Evolutionary conservation across 2,329 filamentous ascomycete genomes (phyloP).

Genomic region (Didymella arachidicola): DNA sequence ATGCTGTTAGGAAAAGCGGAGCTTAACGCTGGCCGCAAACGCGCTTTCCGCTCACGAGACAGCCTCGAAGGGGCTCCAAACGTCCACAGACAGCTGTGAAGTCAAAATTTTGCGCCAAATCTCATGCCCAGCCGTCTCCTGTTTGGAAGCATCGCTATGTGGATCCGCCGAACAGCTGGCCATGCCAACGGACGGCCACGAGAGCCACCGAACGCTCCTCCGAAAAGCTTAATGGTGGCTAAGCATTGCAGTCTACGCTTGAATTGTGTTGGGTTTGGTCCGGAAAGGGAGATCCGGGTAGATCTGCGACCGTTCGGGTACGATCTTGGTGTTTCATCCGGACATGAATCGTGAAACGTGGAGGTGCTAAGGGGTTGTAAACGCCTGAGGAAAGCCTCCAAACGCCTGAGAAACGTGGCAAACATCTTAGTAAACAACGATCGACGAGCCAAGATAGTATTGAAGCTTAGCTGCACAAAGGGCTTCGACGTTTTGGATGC

Average conservation of each 20-base stretch:
- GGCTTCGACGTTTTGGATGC: background rate
- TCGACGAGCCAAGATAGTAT: slow-evolving; percentile 3
- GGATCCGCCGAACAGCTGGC: background rate
- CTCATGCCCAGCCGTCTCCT: slow-evolving; percentile 17
- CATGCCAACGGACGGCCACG: slow-evolving; percentile 4
- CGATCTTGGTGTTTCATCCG: slow-evolving; percentile 22
- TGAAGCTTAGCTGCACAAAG: background rate
- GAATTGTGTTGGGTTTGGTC: slow-evolving; percentile 11
- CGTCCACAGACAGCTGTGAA: background rate
- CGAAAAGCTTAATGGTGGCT: slow-evolving; percentile 7
- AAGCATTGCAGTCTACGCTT: slow-evolving; percentile 19
- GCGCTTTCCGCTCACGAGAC: slow-evolving; percentile 13
- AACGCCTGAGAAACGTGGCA: background rate
- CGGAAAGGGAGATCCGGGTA: slow-evolving; percentile 12
- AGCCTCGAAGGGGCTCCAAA: slow-evolving; percentile 6
- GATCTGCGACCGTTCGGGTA: slow-evolving; percentile 21
- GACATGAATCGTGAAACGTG: slow-evolving; percentile 16
- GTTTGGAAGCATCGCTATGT: slow-evolving; percentile 16
- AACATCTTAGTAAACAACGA: background rate
- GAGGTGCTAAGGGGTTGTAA: slow-evolving; percentile 12
- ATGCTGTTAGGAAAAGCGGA: slow-evolving; percentile 16
- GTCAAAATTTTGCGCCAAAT: slow-evolving; percentile 18
- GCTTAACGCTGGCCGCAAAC: slow-evolving; percentile 21
- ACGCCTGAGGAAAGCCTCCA: slow-evolving; percentile 17
- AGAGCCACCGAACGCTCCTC: background rate